Conservation (phyloP, 169 alveolate genomes). For the Plasmodium yoelii region DNA sequence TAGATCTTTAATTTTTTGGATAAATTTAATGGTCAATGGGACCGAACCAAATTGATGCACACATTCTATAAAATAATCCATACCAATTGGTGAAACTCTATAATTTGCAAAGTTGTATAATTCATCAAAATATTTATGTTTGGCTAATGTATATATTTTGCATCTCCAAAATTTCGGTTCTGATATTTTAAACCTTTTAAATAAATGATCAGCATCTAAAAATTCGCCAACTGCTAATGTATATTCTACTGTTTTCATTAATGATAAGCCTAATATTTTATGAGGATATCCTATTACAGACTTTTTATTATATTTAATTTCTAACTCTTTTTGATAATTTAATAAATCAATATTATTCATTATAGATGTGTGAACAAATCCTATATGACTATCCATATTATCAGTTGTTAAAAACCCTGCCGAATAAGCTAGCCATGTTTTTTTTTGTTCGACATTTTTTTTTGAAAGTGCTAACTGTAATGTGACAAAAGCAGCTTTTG, state of each 20-base stretch:
- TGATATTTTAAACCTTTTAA: slow-evolving; percentile 76
- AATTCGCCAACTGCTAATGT: slow-evolving; percentile 72
- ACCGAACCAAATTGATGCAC: slow-evolving; percentile 40
- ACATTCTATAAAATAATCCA: slow-evolving; percentile 78
- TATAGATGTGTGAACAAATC: slow-evolving; percentile 51
- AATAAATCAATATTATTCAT: slow-evolving; percentile 47
- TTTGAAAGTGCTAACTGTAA: slow-evolving; percentile 56
- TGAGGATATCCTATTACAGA: slow-evolving; percentile 78
- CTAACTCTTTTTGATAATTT: slow-evolving; percentile 75
- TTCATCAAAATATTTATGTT: slow-evolving; percentile 78
- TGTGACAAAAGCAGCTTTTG: slow-evolving; percentile 67
- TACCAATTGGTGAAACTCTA: slow-evolving; percentile 81
- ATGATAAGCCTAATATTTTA: slow-evolving; percentile 75
- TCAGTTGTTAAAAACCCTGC: slow-evolving; percentile 70
- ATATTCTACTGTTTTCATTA: slow-evolving; percentile 77
- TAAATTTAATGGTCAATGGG: slow-evolving; percentile 45
- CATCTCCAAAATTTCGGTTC: slow-evolving; percentile 80
- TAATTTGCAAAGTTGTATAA: slow-evolving; percentile 75
- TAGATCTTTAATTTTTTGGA: slow-evolving; percentile 67
- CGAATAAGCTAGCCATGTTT: slow-evolving; percentile 69
- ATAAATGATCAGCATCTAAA: slow-evolving; percentile 77
- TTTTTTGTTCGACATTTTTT: slow-evolving; percentile 36
- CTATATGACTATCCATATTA: slow-evolving; percentile 57
- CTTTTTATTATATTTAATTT: slow-evolving; percentile 71
- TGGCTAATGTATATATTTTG: slow-evolving; percentile 78